Evolutionary conservation across 2,329 filamentous ascomycete genomes (phyloP), one percentile per base, ranked within the genome.

Genomic region (Rutstroemia sp.): DNA sequence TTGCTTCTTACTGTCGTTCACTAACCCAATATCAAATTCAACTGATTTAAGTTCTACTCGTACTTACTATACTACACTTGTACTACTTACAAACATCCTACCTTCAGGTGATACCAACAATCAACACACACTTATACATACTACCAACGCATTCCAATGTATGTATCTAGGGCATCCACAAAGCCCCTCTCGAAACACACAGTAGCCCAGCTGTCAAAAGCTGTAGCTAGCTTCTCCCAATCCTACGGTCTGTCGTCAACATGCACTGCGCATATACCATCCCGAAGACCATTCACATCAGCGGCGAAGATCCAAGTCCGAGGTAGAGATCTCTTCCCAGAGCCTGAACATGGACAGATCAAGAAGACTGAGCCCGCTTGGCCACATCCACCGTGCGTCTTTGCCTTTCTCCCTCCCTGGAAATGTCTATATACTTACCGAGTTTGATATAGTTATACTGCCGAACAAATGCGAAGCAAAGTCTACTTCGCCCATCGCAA

Each of bases 401-500:
- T 41, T 44, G 62, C 21, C 16, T 42, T 41, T 44, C 19, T n/a
- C 39, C 18, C 37, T 23, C 14, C 6, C 10, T 10, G n/a, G 4
- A 6, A 8, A 16, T 7, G 14, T n/a, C 10, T n/a, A 16, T 46
- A 41, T 14, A 44, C 4, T 23, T n/a, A 44, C 12, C 62, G 41
- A 10, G 1, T 27, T 55, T n/a, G 46, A 34, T 23, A 46, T 50
- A 79, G 85, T 59, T 95, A 89, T 71, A 88, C 87, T 27, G 79
- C 87, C 67, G 78, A 87, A 60, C 86, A 96, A 70, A 94, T 97
- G 87, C 76, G 80, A 23, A 69, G 71, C 21, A 82, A 73, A 19
- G 81, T 97, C 50, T 76, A 78, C 47, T 82, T 92, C 3, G 90
- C 86, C 21, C 92, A 97, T 69, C 86, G 92, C 23, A 71, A 85